A percentile compares a stretch with the other conserved stretches of the same genome.
Conservation (phyloP, 2,329 filamentous ascomycete genomes). For the Anthostomella pinea region DNA sequence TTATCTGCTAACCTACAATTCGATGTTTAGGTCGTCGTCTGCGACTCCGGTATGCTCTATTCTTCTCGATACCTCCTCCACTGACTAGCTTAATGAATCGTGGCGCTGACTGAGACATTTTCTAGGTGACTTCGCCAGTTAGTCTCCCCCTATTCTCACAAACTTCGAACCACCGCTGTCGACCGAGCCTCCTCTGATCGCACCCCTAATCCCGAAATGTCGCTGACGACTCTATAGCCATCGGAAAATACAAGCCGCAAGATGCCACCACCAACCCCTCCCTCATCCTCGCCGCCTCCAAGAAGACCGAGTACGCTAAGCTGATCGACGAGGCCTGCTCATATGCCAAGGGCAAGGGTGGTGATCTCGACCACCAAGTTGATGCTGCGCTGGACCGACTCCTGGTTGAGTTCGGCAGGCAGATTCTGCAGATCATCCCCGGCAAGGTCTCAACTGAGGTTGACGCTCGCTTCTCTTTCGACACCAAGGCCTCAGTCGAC, state of each 20-base stretch:
- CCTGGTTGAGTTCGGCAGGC: slow-evolving; percentile 94
- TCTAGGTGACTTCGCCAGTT: slow-evolving; percentile 73
- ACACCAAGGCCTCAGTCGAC: slow-evolving; percentile 84
- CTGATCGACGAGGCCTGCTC: slow-evolving; percentile 82
- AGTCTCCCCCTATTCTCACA: slow-evolving; percentile 37
- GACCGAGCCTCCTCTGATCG: background rate
- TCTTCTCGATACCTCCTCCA: slow-evolving; percentile 3
- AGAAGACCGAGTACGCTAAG: slow-evolving; percentile 94
- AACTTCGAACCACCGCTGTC: background rate
- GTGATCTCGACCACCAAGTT: slow-evolving; percentile 74
- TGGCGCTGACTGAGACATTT: slow-evolving; percentile 31
- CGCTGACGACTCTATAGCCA: slow-evolving; percentile 58
- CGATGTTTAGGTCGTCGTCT: slow-evolving; percentile 75
- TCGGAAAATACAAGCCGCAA: slow-evolving; percentile 99
- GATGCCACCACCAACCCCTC: slow-evolving; percentile 99
- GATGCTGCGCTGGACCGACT: slow-evolving; percentile 89
- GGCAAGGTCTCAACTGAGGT: slow-evolving; percentile 99
- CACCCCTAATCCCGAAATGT: no score
- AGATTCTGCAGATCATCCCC: slow-evolving; percentile 95
- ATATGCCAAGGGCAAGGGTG: slow-evolving; percentile 77
- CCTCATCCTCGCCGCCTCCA: slow-evolving; percentile 94
- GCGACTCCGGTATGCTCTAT: slow-evolving; percentile 78
- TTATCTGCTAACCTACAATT: slow-evolving; percentile 23
- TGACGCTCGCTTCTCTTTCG: slow-evolving; percentile 92
- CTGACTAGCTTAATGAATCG: slow-evolving; percentile 2